A percentile compares a stretch with the other conserved stretches of the same genome.
Conservation (phyloP, 257 asterid genomes). For the Ajuga chamaepitys region DNA sequence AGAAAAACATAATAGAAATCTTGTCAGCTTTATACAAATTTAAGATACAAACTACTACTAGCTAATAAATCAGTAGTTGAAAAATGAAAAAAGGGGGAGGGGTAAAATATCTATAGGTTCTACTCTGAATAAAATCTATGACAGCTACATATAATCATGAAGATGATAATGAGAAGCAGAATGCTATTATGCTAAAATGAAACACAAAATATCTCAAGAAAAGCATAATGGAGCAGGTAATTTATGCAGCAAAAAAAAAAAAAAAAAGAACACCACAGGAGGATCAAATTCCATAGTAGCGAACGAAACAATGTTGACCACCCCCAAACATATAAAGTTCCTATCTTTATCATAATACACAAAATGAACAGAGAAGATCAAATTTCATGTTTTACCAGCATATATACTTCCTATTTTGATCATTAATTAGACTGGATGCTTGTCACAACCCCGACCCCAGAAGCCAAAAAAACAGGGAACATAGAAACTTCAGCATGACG, state of each 20-base stretch:
- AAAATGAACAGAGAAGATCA: no score
- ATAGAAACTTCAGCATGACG: no score
- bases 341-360: no score
- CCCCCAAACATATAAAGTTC: no score
- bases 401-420: no score
- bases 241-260: no score
- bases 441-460: no score
- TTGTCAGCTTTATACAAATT: conserved; percentile 24
- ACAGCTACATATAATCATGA: neutral
- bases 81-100: neutral
- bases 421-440: no score
- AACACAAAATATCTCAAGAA: neutral
- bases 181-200: neutral
- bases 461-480: no score
- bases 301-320: neutral
- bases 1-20: conserved; percentile 17
- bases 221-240: neutral
- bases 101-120: neutral
- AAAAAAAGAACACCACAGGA: no score
- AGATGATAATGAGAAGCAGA: neutral
- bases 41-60: conserved; percentile 24
- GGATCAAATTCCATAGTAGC: neutral
- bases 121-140: neutral
- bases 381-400: no score
- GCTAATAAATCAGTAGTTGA: conserved; percentile 15